Conservation (phyloP, 2,329 filamentous ascomycete genomes). For the Thermothelomyces thermophilus region DNA sequence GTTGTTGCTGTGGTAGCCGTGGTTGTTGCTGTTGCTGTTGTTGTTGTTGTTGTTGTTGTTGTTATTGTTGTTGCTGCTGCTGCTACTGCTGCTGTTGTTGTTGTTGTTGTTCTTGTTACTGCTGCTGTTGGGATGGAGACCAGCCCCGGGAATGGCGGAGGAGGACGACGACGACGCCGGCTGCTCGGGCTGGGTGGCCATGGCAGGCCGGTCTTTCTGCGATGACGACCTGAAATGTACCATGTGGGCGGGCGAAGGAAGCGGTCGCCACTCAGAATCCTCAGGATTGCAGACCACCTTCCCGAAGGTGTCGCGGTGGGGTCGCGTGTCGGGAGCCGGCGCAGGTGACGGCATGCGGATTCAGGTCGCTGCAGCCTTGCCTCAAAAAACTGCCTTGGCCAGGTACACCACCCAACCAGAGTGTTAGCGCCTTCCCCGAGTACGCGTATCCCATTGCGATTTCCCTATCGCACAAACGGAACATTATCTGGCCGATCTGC, state of each 20-base stretch:
- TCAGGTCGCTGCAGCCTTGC: constrained; percentile 5
- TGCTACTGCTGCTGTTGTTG: too few relatives aligned
- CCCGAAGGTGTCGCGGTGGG: constrained; percentile 9
- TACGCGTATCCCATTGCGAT: neutral
- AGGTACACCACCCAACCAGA: too few relatives aligned
- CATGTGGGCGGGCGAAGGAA: constrained; percentile 8
- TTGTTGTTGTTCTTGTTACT: neutral
- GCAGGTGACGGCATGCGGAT: constrained; percentile 17
- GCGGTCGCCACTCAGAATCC: neutral
- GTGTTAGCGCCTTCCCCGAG: neutral
- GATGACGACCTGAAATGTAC: constrained; percentile 17
- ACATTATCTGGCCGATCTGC: neutral
- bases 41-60: neutral
- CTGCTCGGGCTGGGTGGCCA: constrained; percentile 21
- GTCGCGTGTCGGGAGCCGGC: constrained; percentile 6
- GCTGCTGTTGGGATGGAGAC: constrained; percentile 13
- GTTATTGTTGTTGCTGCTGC: constrained; percentile 18
- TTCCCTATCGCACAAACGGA: neutral
- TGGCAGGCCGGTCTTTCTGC: constrained; percentile 20
- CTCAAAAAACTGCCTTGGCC: too few relatives aligned
- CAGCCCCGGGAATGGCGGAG: constrained; percentile 16
- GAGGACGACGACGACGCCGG: constrained; percentile 18
- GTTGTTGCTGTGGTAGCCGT: neutral
- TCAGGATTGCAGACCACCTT: neutral
- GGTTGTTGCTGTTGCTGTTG: constrained; percentile 8